Base-by-base conservation (phyloP, 2,329 filamentous ascomycete genomes). In the Exophiala phaeomuriformis region DNA sequence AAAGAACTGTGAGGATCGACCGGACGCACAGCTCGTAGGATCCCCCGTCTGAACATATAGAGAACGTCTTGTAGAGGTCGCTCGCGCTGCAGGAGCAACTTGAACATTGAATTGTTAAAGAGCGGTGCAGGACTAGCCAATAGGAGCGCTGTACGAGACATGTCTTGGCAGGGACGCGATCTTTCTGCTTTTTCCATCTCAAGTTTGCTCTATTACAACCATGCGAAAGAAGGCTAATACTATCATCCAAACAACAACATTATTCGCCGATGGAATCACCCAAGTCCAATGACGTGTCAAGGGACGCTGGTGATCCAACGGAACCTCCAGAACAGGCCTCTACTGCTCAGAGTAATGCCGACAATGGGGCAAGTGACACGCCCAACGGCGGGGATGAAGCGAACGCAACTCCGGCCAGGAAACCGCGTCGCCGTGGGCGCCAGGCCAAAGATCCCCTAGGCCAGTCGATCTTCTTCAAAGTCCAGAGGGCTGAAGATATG, bases 381-480 rank as follows among this genome's bases (percentile, higher is more conserved):
- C 9, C 27, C 4, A 39, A 52, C 19, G 33, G 41, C n/a, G 43
- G 29, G 45, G 6, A 30, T 44, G 7, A 8, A 27, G 41, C 41
- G 41, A 29, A 43, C 36, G 41, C 40, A 12, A 7, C 33, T 29
- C 39, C 10, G 12, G 31, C 31, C 6, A 49, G 27, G 31, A 43
- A 36, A 6, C 12, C 19, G 32, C 52, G 47, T 19, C 48, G 41
- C 29, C 49, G 58, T 30, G 61, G 61, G 36, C 55, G 61, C 41
- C 59, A 61, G 10, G 52, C 59, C 9, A 60, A 59, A 49, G 61
- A 63, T 43, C 61, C 61, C 2, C 43, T 58, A 10, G 59, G 47
- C n/a, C 49, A 62, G 46, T 52, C 54, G 5, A 45, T 63, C 10
- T 39, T 45, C 4, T 58, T 59, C 43, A 42, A 58, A 33, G 60